Conservation (phyloP, 2,329 filamentous ascomycete species). For the Akanthomyces lecanii region DNA sequence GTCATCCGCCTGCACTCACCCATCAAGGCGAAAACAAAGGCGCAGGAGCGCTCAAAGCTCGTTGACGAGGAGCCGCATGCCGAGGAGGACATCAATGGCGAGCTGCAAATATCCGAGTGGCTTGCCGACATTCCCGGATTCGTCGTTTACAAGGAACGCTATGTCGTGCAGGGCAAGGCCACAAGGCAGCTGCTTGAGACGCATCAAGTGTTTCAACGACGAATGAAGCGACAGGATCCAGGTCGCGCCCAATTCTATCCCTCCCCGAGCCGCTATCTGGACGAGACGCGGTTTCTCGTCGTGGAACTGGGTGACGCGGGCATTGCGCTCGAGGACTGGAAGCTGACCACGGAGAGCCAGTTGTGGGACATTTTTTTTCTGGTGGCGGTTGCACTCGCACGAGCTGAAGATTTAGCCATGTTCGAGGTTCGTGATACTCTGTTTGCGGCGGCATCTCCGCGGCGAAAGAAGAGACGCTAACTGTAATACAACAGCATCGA, state of each 20-base stretch:
- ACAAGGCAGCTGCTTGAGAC: slow-evolving; percentile 53
- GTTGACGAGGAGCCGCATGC: slow-evolving; percentile 57
- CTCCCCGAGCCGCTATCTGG: slow-evolving; percentile 55
- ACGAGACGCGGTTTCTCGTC: slow-evolving; percentile 55
- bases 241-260: slow-evolving; percentile 58
- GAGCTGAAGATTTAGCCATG: slow-evolving; percentile 53
- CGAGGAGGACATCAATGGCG: slow-evolving; percentile 52
- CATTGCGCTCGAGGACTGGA: slow-evolving; percentile 54
- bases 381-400: slow-evolving; percentile 55
- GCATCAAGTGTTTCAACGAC: slow-evolving; percentile 54
- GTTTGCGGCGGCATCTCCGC: background rate
- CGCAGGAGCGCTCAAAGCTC: slow-evolving; percentile 49
- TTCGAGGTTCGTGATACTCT: slow-evolving; percentile 50
- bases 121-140: slow-evolving; percentile 62
- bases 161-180: slow-evolving; percentile 54
- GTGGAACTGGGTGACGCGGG: slow-evolving; percentile 62
- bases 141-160: slow-evolving; percentile 61
- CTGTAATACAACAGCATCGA: slow-evolving; percentile 46
- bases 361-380: slow-evolving; percentile 62
- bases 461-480: background rate
- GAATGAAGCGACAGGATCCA: slow-evolving; percentile 51
- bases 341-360: slow-evolving; percentile 45
- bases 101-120: slow-evolving; percentile 60
- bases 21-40: slow-evolving; percentile 54
- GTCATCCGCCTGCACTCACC: slow-evolving; percentile 56